Base-by-base conservation (phyloP, 116 monocot species). In the Dioscorea cayenensis region DNA sequence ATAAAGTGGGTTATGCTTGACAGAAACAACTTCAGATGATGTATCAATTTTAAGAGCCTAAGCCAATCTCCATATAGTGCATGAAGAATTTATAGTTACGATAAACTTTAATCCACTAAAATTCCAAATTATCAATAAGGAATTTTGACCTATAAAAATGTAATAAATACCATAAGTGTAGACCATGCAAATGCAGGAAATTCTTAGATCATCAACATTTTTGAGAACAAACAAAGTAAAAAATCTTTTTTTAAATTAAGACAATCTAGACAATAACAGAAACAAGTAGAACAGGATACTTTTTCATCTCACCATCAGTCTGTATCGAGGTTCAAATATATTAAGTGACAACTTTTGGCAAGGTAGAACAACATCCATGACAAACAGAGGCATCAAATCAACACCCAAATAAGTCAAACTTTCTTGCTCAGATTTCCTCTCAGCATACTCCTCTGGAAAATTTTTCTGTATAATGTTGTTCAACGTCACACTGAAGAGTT, bases 241-340 rank as follows among this genome's bases (percentile, higher is more conserved):
- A 2, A 55, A 55, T n/a, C 55, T 55, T 55, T 0, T 55, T 55
- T n/a, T 55, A 12, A 2, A 55, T n/a, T 55, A 55, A 55, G 4
- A 55, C 2, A 55, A 5, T 55, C 16, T 55, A 55, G 55, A 55
- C 55, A 18, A 55, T 16, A 55, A 5, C n/a, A 5, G n/a, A 55
- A 32, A 55, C 19, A 16, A 55, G 55, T 55, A 55, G 32, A 71
- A 72, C 14, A 65, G 18, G 37, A 7, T 38, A 72, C 19, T 37
- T 63, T 19, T 60, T 58, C 16, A 65, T 62, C 80, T 80, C 78
- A 97, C 97, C 97, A 97, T 97, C 64, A 97, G 74, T 78, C 97
- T 88, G 76, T 97, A 97, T 55, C 93, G 97, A 75, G 97, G 97
- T 83, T 97, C 97, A 78, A 97, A 97, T 79, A 97, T 90, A 77